A percentile compares a stretch with the other conserved stretches of the same genome.
Conservation (phyloP, 1,284 basidiomycete genomes). For the Tremellales sp. region DNA sequence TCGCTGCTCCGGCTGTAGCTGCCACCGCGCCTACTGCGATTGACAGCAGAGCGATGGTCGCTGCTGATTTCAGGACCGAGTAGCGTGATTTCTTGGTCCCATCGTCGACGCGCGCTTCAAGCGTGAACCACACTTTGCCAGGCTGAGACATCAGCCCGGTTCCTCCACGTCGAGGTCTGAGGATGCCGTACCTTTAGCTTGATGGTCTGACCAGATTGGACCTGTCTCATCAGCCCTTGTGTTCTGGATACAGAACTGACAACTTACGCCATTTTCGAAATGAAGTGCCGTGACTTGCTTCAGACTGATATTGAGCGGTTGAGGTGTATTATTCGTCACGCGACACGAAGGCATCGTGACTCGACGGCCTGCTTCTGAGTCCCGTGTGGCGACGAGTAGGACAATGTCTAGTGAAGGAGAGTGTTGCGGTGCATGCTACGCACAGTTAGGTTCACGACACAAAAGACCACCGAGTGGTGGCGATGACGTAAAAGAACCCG, state of each 20-base stretch:
- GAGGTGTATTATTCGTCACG: slow-evolving; percentile 33
- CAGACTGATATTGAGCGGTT: slow-evolving; percentile 39
- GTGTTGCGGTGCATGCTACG: no score
- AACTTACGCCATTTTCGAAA: slow-evolving; percentile 35
- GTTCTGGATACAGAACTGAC: not conserved
- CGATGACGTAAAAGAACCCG: no score
- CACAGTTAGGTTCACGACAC: no score
- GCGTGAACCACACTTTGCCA: slow-evolving; percentile 43
- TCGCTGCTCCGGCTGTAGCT: slow-evolving; percentile 36
- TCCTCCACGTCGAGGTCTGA: not conserved
- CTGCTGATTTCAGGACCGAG: slow-evolving; percentile 39
- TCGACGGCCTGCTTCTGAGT: no score
- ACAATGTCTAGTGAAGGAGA: no score
- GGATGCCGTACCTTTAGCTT: slow-evolving; percentile 33
- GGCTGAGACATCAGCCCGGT: slow-evolving; percentile 17
- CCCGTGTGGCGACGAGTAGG: no score
- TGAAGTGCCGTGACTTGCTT: slow-evolving; percentile 44
- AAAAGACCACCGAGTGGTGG: no score
- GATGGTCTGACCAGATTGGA: slow-evolving; percentile 37
- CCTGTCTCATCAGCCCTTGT: slow-evolving; percentile 9
- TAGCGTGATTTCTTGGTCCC: slow-evolving; percentile 33
- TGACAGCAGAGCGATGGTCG: slow-evolving; percentile 39
- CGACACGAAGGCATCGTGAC: slow-evolving; percentile 38
- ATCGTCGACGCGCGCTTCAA: slow-evolving; percentile 38
- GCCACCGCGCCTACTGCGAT: slow-evolving; percentile 35